Base-by-base conservation (phyloP, 176 grass and related monocot genomes). In the Carex cristatella region DNA sequence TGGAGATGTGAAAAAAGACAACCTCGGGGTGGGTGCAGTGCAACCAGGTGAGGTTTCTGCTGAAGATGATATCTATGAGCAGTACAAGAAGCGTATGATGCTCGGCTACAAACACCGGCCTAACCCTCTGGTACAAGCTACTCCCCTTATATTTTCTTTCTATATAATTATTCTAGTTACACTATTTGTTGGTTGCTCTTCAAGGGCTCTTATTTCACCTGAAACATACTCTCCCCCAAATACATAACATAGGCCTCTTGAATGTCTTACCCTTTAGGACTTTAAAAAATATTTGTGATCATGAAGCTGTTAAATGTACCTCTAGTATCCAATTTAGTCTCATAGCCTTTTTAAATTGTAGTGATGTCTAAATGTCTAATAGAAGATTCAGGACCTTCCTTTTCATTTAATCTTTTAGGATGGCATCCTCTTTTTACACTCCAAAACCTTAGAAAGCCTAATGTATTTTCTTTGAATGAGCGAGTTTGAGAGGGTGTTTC, bases 21-120 rank as follows among this genome's bases (percentile, higher is more conserved):
- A 99, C 86, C 87, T 99, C 35, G 97, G 97, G 81, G 93, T 99
- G 77, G 96, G 96, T 77, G 96, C 96, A 42, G 85, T 89, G 10
- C 87, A 92, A 48, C 88, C 90, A 84, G 93, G 93, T 85, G 88
- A 91, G 87, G 91, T 99, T 76, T 83, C 80, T 62, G 11, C 90
- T 55, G 93, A 99, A 48, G 97, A 99, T 92, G 97, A 99, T 84
- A 99, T 99, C 49, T 99, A 99, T 8, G 97, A 99, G 72, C 97
- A 99, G 89, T 99, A 99, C 84, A 99, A 99, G 90, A 99, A 95
- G 68, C 81, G 96, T 44, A 99, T 99, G 96, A 99, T 99, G 96
- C 96, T 99, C 55, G 96, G 96, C 35, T 98, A 99, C 81, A 91
- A 92, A 51, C 67, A 99, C 85, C 87, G 96, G 61, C 97, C 93